Evolutionary conservation across 2,329 filamentous ascomycete species (phyloP).

Genomic region (Stachybotrys elegans): DNA sequence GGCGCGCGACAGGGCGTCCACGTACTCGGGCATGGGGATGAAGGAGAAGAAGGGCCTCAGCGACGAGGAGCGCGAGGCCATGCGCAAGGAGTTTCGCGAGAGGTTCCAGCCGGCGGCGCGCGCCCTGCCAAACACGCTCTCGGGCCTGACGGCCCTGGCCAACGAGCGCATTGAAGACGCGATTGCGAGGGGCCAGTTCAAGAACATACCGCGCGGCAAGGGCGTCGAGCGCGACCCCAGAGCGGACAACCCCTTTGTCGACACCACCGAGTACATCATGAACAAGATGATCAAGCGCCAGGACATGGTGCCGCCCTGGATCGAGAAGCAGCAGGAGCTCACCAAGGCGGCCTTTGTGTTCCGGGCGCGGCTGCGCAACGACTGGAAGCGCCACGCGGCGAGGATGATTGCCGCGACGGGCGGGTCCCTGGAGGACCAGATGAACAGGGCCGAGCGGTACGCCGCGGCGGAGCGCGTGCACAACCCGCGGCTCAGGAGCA

Average conservation of each 20-base stretch:
- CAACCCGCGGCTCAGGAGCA: conserved; percentile 47
- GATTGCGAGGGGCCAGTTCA: conserved; percentile 85
- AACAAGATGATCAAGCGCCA: conserved; percentile 98
- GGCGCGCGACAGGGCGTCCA: conserved; percentile 53
- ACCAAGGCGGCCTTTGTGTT: conserved; percentile 65
- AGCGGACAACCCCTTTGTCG: conserved; percentile 82
- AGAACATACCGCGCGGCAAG: conserved; percentile 74
- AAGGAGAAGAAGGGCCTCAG: conserved; percentile 49
- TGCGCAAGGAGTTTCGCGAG: conserved; percentile 71
- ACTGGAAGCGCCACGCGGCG: conserved; percentile 82
- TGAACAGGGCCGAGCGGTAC: conserved; percentile 65
- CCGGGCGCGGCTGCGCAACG: conserved; percentile 65
- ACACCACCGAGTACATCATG: conserved; percentile 96
- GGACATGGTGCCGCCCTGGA: conserved; percentile 95
- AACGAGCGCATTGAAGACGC: conserved; percentile 93
- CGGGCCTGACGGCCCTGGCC: conserved; percentile 75
- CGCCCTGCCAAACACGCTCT: conserved; percentile 68
- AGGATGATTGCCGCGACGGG: conserved; percentile 73
- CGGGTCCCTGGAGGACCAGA: conserved; percentile 68
- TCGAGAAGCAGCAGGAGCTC: conserved; percentile 95
- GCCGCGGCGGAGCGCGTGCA: conserved; percentile 66
- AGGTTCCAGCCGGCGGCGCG: conserved; percentile 71
- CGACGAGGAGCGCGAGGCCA: conserved; percentile 66
- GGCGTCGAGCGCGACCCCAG: conserved; percentile 76
- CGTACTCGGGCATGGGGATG: conserved; percentile 44